Evolutionary conservation across 768 basidiomycete species (phyloP), one percentile per base, ranked within the genome.

Genomic region (Boletus edulis): DNA sequence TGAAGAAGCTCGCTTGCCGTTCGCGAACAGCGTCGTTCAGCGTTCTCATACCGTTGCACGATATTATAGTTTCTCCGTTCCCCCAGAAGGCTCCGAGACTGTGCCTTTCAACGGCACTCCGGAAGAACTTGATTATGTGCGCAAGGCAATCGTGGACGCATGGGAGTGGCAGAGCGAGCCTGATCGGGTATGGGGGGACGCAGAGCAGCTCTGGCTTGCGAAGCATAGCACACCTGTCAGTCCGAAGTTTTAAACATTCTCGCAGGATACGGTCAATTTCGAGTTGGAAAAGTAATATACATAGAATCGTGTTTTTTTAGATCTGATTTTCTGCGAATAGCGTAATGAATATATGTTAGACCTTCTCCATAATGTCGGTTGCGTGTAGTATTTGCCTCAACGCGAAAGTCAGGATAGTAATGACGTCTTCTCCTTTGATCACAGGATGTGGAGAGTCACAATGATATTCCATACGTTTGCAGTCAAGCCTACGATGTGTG

Each of bases 1-100:
- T 53, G 67, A 76, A 52, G 43, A 60, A 10, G 51, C 68, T 10
- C 68, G 75, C 14, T 61, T 69, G 9, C 67, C 74, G 12, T 66
- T 70, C 41, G 58, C 66, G 7, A 67, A 71, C 29, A 15, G 27
- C 17, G 40, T 74, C 37, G 55, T 61, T n/a, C 37, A 53, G 27
- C 51, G 40, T 12, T 65, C 69, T 5, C 49, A 47, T n/a, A 35
- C 57, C n/a, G 47, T 56, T 0, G 72, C 72, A 2, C 24, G 56
- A 17, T 51, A 68, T 50, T 71, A 64, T 45, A 51, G 59, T 34
- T 66, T 72, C 40, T 43, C 44, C 3, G 22, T 14, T 14, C 18
- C 31, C 1, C 50, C 55, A 18, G 49, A 57, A 7, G 45, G 35
- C 8, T 10, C 27, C 27, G 9, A 9, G 27, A 29, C 45, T 38